Conservation (phyloP, 2,329 filamentous ascomycete species). For the Aulographum hederae region DNA sequence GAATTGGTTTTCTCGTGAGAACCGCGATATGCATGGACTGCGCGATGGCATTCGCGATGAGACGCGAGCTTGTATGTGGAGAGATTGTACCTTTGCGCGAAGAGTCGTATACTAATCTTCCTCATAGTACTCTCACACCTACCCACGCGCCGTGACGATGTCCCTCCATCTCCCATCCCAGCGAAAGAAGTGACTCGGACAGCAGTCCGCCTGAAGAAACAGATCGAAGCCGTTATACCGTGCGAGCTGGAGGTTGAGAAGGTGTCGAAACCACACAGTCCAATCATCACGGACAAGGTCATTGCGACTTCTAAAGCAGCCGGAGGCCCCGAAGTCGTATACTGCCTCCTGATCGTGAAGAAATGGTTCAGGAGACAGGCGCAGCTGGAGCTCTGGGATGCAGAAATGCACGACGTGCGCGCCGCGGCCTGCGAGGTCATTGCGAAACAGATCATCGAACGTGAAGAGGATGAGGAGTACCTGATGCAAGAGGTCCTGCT, state of each 20-base stretch:
- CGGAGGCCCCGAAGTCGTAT: constrained; percentile 66
- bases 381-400: constrained; percentile 73
- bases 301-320: constrained; percentile 66
- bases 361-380: constrained; percentile 70
- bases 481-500: constrained; percentile 68
- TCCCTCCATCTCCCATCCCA: constrained; percentile 48
- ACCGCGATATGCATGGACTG: too few species aligned
- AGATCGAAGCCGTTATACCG: constrained; percentile 75
- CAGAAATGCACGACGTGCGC: constrained; percentile 61
- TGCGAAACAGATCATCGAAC: constrained; percentile 78
- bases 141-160: constrained; percentile 39
- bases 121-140: too few species aligned
- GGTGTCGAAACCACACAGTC: constrained; percentile 66
- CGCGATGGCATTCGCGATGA: too few species aligned
- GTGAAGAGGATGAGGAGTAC: constrained; percentile 60
- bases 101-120: too few species aligned
- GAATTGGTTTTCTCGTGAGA: too few species aligned
- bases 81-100: too few species aligned
- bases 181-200: constrained; percentile 73
- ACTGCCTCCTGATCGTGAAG: constrained; percentile 56
- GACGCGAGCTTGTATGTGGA: too few species aligned
- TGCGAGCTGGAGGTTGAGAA: constrained; percentile 68
- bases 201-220: constrained; percentile 74
- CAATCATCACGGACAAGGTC: constrained; percentile 65
- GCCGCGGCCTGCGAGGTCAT: constrained; percentile 79